These are phyloP conservation scores for Tulasnella sp. DNA, from an alignment of 768 basidiomycete species.

Conservation along the genomic window DNA sequence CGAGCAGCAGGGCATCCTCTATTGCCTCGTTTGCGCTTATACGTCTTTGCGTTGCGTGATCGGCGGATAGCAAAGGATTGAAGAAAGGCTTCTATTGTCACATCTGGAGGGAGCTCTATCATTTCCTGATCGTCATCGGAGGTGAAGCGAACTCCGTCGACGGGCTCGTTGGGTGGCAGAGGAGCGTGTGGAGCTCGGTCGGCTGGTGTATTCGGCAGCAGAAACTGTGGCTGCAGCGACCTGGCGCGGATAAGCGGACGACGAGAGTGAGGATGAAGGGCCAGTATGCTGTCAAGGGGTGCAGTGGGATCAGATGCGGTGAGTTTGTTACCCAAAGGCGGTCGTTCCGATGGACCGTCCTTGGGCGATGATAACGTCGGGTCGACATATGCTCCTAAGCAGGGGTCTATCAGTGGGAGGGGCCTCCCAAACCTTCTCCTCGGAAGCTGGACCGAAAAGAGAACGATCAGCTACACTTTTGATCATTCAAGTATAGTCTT, in stretches of 20 bases:
- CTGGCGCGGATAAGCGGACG: conserved; percentile 7
- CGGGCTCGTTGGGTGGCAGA: neutral
- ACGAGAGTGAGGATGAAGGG: neutral
- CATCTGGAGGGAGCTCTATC: neutral
- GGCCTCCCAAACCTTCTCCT: neutral
- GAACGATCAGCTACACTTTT: neutral
- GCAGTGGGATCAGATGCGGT: neutral
- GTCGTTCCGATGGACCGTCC: neutral
- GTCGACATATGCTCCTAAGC: neutral
- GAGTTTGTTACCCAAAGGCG: neutral
- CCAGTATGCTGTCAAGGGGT: neutral
- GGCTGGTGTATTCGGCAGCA: neutral
- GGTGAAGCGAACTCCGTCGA: neutral
- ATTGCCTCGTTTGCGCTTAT: neutral
- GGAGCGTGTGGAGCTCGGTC: neutral
- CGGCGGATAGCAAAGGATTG: neutral
- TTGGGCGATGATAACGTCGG: neutral
- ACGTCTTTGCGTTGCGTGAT: neutral
- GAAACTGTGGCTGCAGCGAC: neutral
- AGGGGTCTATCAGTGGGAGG: neutral
- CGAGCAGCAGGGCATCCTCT: neutral
- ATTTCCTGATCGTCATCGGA: neutral
- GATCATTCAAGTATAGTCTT: neutral
- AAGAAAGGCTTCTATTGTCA: neutral
- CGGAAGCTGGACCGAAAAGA: neutral